Evolutionary conservation across 2,329 filamentous ascomycete species (phyloP).

Genomic region (Microascus cirrosus): DNA sequence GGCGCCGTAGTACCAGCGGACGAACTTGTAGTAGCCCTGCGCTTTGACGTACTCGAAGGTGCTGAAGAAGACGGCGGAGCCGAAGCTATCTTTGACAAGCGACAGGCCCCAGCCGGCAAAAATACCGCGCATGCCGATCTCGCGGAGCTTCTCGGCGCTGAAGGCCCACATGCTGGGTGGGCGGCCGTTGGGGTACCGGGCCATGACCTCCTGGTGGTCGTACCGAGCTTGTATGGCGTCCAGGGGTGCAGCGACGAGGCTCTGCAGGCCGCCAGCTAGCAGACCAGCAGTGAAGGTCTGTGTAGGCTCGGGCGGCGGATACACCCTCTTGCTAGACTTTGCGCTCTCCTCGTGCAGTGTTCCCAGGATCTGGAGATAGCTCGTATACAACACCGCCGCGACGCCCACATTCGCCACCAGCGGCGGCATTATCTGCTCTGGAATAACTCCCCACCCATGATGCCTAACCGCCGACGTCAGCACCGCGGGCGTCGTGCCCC

Average conservation of each 20-base stretch:
- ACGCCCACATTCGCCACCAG: constrained; percentile 64
- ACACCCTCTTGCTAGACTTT: constrained; percentile 47
- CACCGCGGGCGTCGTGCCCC: constrained; percentile 58
- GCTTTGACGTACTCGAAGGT: constrained; percentile 68
- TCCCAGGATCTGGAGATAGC: constrained; percentile 60
- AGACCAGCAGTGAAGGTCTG: constrained; percentile 62
- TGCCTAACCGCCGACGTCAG: constrained; percentile 54
- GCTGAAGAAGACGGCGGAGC: constrained; percentile 62
- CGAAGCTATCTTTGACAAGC: constrained; percentile 58
- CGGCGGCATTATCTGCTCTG: constrained; percentile 66
- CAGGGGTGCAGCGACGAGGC: constrained; percentile 59
- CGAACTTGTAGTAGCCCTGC: constrained; percentile 59
- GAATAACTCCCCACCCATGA: constrained; percentile 65
- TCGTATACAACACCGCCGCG: constrained; percentile 64
- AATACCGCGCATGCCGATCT: constrained; percentile 60
- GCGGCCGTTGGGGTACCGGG: constrained; percentile 17
- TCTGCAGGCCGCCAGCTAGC: constrained; percentile 58
- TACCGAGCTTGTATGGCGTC: constrained; percentile 68
- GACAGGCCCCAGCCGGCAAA: constrained; percentile 64
- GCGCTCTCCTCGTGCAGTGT: constrained; percentile 53
- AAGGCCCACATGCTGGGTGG: constrained; percentile 64
- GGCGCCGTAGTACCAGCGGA: constrained; percentile 58
- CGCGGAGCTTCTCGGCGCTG: constrained; percentile 48
- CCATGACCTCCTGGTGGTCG: constrained; percentile 41
- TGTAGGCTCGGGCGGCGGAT: constrained; percentile 52